phyloP scores from a whole-genome alignment of 2,329 filamentous ascomycete genomes.

The Coniochaeta sp. region DNA sequence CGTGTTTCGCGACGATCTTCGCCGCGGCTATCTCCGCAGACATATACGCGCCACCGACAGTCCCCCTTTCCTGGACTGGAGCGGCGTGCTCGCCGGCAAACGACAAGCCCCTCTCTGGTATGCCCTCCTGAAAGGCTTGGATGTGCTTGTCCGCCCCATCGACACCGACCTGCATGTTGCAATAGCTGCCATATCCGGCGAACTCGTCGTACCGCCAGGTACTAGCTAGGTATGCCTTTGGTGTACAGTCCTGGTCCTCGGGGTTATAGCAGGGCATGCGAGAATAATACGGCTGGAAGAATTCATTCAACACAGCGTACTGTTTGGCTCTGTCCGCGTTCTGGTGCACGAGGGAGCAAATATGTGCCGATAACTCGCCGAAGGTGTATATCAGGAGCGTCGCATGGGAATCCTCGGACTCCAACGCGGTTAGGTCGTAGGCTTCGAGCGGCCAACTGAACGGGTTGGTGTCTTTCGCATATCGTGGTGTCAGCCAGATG shows the following conservation, averaged over 20 bases:
- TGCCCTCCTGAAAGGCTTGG: conserved; percentile 32
- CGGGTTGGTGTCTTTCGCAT: conserved; percentile 5
- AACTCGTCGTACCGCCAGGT: background rate
- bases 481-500: conserved; percentile 5
- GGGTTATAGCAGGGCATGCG: background rate
- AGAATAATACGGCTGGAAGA: conserved; percentile 46
- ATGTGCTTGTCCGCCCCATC: conserved; percentile 49
- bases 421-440: conserved; percentile 3
- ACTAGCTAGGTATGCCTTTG: background rate
- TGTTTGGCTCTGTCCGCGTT: conserved; percentile 6
- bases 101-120: conserved; percentile 50
- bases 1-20: conserved; percentile 4
- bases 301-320: conserved; percentile 25
- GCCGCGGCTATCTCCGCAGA: conserved; percentile 39
- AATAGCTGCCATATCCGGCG: background rate
- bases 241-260: background rate
- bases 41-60: conserved; percentile 59
- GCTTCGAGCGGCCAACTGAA: conserved; percentile 7
- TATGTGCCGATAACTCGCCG: conserved; percentile 28
- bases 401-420: conserved; percentile 38
- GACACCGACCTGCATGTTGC: conserved; percentile 26
- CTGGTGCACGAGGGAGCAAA: conserved; percentile 15
- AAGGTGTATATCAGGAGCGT: conserved; percentile 58
- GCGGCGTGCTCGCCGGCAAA: conserved; percentile 64
- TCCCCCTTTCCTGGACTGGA: conserved; percentile 58